These are phyloP conservation scores for Glycine soja DNA, from an alignment of 306 rosid genomes.

Conservation along the genomic window DNA sequence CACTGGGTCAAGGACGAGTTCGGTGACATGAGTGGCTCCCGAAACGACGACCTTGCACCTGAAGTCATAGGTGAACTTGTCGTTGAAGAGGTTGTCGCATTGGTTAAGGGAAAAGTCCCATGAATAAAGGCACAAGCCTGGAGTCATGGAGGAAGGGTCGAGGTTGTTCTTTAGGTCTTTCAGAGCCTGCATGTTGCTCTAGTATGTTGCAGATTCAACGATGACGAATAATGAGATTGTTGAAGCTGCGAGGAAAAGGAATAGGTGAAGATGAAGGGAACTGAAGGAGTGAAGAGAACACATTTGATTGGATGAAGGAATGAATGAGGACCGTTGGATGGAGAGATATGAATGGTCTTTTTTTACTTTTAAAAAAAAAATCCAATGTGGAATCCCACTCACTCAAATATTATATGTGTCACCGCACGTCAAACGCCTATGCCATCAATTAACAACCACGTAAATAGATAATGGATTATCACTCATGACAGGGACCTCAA, in stretches of 20 bases:
- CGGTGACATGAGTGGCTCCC: conserved; percentile 65
- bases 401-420: too few species aligned
- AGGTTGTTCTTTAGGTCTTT: conserved; percentile 61
- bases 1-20: conserved; percentile 82
- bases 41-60: conserved; percentile 68
- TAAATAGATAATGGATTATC: too few species aligned
- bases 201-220: conserved; percentile 58
- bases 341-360: neutral
- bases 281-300: too few species aligned
- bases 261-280: neutral
- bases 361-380: too few species aligned
- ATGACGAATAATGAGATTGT: neutral
- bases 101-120: conserved; percentile 87
- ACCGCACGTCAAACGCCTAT: too few species aligned
- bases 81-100: conserved; percentile 76
- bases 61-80: conserved; percentile 78
- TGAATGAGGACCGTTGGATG: conserved; percentile 33
- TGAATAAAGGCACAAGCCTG: conserved; percentile 68
- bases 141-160: conserved; percentile 51
- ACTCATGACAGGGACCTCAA: too few species aligned
- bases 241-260: conserved; percentile 11
- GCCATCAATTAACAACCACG: too few species aligned
- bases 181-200: conserved; percentile 63
- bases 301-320: conserved; percentile 42
- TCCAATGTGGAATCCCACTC: too few species aligned